Evolutionary conservation across 1,284 basidiomycete species (phyloP), one percentile per base, ranked within the genome.

Genomic region (Trichosporon coremiiforme): DNA sequence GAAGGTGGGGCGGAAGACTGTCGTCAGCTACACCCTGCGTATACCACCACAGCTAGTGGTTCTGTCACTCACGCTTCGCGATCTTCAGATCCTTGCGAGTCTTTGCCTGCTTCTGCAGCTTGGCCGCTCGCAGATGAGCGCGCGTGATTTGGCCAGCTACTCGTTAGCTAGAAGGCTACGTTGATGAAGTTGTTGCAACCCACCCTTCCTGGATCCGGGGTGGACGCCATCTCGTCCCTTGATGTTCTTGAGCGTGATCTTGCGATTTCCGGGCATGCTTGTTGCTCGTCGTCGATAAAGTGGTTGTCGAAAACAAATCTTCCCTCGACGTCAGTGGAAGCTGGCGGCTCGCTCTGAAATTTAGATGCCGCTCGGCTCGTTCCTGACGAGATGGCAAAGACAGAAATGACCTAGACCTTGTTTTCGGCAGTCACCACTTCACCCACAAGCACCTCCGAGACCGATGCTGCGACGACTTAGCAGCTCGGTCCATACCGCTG

Each of bases 1-100:
- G 83, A 94, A 95, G 12, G 87, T 85, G 76, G 90, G 92, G 62
- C 92, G 85, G 78, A 91, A 89, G 72, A 88, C 93, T 86, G 73
- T 0, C 12, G 63, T 73, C 50, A 75, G 72, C 38, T 65, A n/a
- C 8, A 7, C 4, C 3, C 36, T 7, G 36, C 36, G 12, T 7
- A 38, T 20, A 45, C 71, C 55, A 74, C 68, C 29, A 62, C 17
- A 22, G 47, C 31, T 31, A 31, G 10, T 12, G n/a, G n/a, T 25
- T 0, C 41, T 7, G 25, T 17, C 4, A 76, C 79, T 67, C 67
- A 81, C 80, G 66, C 69, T 81, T 81, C 1, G 71, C 68, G 15
- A 75, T 68, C 12, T 65, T 67, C 6, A 73, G 65, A 75, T 70
- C 90, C 86, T 80, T 89, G 87, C 66, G 85, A 83, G 29, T 86